Evolutionary conservation across 208 protist species (phyloP), one percentile per base, ranked within the genome.

Genomic region (Crithidia thermophila): DNA sequence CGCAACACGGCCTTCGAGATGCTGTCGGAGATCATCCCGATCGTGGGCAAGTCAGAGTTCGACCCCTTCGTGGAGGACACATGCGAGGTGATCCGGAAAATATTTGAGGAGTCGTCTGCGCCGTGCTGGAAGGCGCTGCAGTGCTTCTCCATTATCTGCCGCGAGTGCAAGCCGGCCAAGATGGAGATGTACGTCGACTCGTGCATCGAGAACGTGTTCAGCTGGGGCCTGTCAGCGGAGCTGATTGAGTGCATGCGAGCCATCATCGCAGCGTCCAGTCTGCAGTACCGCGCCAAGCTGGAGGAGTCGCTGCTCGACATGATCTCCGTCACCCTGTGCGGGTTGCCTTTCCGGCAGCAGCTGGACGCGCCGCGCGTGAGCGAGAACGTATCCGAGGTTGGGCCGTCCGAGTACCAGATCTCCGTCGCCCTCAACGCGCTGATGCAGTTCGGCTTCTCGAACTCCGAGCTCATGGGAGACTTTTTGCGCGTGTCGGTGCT

Each of bases 321-420:
- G 81, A 96, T 96, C 68, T 96, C 90, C 27, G 72, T 96, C 36
- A 96, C 90, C 27, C 81, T 96, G 3, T 96, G 87, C 56, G 87
- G 87, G 18, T 64, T 94, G 6, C 90, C 90, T 6, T 96, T 96
- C 57, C 70, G 90, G 1, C 90, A 96, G 45, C 82, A 91, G 31
- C 31, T 74, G 31, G 60, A 74, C 43, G 51, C 68, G 21, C 59
- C 68, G 27, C 68, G 68, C 5, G 27, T 61, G 14, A 56, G 51
- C 37, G 68, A 67, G 18, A 58, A 14, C 34, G 49, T 39, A 9
- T 8, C 50, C 0, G 70, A 79, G 18, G 72, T 64, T 0, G 85
- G 82, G 16, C 72, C 84, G 40, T 88, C 80, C 11, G 83, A 86
- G 51, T 73, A 76, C 55, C 83, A 95, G 65, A 88, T 91, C 42